Percentiles rank a stretch among this genome's conserved stretches.
These are phyloP conservation scores for Penicillium nucicola DNA, from an alignment of 495 filamentous ascomycete genomes.

Conservation along the genomic window DNA sequence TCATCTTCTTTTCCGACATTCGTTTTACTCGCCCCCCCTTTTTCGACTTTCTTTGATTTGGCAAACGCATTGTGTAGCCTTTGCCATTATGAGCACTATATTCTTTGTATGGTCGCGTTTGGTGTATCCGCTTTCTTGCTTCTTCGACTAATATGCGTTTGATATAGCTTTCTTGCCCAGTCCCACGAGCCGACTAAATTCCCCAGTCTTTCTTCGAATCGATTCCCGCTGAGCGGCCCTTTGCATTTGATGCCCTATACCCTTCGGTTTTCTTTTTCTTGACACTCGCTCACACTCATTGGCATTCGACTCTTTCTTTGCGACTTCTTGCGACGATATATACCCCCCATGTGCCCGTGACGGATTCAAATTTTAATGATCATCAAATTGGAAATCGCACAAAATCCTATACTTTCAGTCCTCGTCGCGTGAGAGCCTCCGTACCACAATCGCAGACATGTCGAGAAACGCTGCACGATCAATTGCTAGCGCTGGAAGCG, in stretches of 20 bases:
- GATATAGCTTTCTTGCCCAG: constrained; percentile 14
- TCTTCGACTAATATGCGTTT: constrained; percentile 16
- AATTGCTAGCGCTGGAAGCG: constrained; percentile 22
- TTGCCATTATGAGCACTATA: constrained; percentile 18
- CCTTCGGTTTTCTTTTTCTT: constrained; percentile 11
- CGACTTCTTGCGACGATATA: constrained; percentile 13
- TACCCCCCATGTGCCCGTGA: constrained; percentile 18
- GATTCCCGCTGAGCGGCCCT: constrained; percentile 14
- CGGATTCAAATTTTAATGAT: constrained; percentile 22
- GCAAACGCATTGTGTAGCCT: constrained; percentile 13
- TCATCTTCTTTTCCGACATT: background rate
- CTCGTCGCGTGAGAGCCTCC: background rate
- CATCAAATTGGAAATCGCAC: background rate
- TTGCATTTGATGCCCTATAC: constrained; percentile 9
- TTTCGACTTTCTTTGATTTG: background rate
- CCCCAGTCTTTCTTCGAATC: constrained; percentile 19
- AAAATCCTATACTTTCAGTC: background rate
- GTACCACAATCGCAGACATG: constrained; percentile 7
- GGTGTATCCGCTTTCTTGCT: background rate
- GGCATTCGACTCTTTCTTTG: background rate
- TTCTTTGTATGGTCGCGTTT: constrained; percentile 13
- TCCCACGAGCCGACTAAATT: constrained; percentile 16
- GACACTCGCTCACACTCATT: constrained; percentile 10
- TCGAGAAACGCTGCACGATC: constrained; percentile 13
- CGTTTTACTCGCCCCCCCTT: background rate